These are phyloP conservation scores for Breviolum minutum DNA, from an alignment of 73 alveolate genomes.

Conservation along the genomic window DNA sequence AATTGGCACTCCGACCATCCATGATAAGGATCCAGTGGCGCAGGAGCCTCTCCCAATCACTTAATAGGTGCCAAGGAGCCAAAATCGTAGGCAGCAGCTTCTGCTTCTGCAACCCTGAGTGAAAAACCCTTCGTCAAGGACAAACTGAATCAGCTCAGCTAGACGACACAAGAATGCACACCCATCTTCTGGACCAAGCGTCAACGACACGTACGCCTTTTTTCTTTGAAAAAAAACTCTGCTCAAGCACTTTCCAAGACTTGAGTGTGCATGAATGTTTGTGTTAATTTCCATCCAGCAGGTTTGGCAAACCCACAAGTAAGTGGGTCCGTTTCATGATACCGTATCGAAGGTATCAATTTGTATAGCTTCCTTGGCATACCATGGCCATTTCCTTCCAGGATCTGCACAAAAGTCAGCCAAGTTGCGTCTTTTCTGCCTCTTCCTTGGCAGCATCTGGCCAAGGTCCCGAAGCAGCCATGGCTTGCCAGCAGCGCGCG, in stretches of 20 bases:
- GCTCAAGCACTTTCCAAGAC: too few relatives aligned
- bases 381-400: too few relatives aligned
- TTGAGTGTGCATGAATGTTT: too few relatives aligned
- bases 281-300: too few relatives aligned
- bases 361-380: not conserved
- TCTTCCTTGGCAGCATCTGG: conserved; percentile 65
- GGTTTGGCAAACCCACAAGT: too few relatives aligned
- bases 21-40: not conserved
- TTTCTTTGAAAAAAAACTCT: too few relatives aligned
- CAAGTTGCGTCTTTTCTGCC: conserved; percentile 22
- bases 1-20: too few relatives aligned
- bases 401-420: not conserved
- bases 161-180: too few relatives aligned
- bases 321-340: too few relatives aligned
- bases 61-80: not conserved
- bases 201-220: too few relatives aligned
- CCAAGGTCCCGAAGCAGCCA: conserved; percentile 92
- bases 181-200: too few relatives aligned
- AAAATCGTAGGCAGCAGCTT: conserved; percentile 90
- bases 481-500: conserved; percentile 57
- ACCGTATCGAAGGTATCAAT: too few relatives aligned
- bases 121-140: not conserved
- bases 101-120: conserved; percentile 69
- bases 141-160: not conserved
- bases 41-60: not conserved